Evolutionary conservation across 1,284 basidiomycete genomes (phyloP), one percentile per base, ranked within the genome.

Genomic region (Inonotus obliquus): DNA sequence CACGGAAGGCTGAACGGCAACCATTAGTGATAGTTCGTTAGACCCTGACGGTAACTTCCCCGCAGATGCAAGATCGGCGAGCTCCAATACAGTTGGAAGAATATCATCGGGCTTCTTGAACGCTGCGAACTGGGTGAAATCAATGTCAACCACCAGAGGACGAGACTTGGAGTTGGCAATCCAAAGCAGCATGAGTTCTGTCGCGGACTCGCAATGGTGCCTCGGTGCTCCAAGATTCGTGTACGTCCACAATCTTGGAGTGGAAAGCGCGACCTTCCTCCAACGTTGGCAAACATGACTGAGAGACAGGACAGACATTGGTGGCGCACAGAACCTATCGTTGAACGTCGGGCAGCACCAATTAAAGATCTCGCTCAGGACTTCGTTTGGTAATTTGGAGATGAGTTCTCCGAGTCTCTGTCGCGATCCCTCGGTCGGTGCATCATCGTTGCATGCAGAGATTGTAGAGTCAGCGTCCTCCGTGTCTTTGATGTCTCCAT

Each of bases 181-280:
- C 61, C 61, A 63, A 6, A 63, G 39, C 23, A 51, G 45, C 25
- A 59, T 44, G 7, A 59, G 52, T 11, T 59, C 52, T n/a, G 54
- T 48, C 17, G 51, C 25, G 11, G 54, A 49, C 38, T 59, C 57
- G 21, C 49, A 27, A 25, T 51, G 10, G 25, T 54, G 61, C 5
- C 55, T 9, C 10, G 41, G 51, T 13, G 55, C 49, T 4, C 29
- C 38, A 37, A 59, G 49, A 35, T 27, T 53, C 4, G 57, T 52
- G 41, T 56, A 61, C 25, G 54, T 60, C 62, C 62, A 63, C 3
- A 63, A 27, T 11, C 47, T 19, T 29, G 62, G 62, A 14, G 58
- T 63, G 32, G 39, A 35, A 17, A 58, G 35, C 13, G 54, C 59
- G 17, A 52, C 38, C 27, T 41, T 41, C 6, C 62, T 59, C 62